Evolutionary conservation across 495 filamentous ascomycete species (phyloP).

Genomic region (Extremus antarcticus): DNA sequence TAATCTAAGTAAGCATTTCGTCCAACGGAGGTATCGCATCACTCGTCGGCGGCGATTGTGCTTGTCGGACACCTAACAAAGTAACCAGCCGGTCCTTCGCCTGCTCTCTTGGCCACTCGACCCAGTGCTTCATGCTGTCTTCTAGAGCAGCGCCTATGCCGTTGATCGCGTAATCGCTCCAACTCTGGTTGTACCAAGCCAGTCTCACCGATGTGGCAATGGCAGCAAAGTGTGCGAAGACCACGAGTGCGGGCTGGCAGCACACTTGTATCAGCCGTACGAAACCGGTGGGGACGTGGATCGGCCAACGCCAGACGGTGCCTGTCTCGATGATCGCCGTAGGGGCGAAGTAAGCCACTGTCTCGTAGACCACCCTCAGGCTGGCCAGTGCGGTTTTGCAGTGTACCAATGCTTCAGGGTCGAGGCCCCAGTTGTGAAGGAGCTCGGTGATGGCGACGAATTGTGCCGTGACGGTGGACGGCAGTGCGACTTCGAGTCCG

Average conservation of each 20-base stretch:
- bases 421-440: neutral
- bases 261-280: conserved; percentile 1
- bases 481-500: neutral
- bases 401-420: neutral
- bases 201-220: neutral
- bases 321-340: neutral
- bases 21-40: no score
- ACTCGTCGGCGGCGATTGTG: no score
- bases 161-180: conserved; percentile 2
- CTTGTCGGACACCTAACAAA: no score
- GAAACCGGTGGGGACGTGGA: neutral
- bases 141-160: conserved; percentile 3
- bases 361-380: neutral
- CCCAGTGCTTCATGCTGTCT: conserved; percentile 5
- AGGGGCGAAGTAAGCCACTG: neutral
- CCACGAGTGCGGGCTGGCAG: conserved; percentile 3
- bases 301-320: neutral
- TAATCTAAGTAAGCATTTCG: no score
- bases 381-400: neutral
- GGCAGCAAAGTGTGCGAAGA: conserved; percentile 11
- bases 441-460: neutral
- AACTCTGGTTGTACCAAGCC: conserved; percentile 4
- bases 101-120: conserved; percentile 13
- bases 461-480: neutral
- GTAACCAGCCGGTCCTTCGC: neutral